Conservation (phyloP, 1,284 basidiomycete species). For the Abortiporus biennis region DNA sequence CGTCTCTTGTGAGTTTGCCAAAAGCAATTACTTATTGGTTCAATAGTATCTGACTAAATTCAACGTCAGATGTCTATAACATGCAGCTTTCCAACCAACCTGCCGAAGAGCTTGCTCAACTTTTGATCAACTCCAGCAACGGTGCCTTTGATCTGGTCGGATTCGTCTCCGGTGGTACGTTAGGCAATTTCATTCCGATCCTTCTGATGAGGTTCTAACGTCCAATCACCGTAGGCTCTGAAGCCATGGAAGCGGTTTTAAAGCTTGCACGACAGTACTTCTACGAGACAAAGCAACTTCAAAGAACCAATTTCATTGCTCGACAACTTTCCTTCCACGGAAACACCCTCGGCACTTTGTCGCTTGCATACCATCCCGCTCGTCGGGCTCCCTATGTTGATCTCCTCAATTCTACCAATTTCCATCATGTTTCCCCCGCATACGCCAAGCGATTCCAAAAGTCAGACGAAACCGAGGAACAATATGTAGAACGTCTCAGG, state of each 20-base stretch:
- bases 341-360: slow-evolving; percentile 69
- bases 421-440: slow-evolving; percentile 82
- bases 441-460: slow-evolving; percentile 74
- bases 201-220: not conserved
- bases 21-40: not conserved
- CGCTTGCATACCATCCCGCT: slow-evolving; percentile 57
- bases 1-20: slow-evolving; percentile 51
- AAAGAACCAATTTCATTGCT: slow-evolving; percentile 76
- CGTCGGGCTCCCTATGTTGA: slow-evolving; percentile 63
- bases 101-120: slow-evolving; percentile 69
- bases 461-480: slow-evolving; percentile 63
- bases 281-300: slow-evolving; percentile 59
- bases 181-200: not conserved
- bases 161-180: slow-evolving; percentile 66
- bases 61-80: slow-evolving; percentile 67
- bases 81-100: slow-evolving; percentile 74
- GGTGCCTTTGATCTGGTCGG: slow-evolving; percentile 69
- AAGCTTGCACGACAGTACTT: slow-evolving; percentile 79
- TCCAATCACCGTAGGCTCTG: slow-evolving; percentile 49
- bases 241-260: slow-evolving; percentile 79
- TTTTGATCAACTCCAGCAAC: slow-evolving; percentile 52
- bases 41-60: not conserved
- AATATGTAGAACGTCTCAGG: slow-evolving; percentile 70
- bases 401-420: slow-evolving; percentile 57
- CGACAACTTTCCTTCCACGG: slow-evolving; percentile 80